phyloP scores from a whole-genome alignment of 148 eudicot species.

The Arbutus unedo region DNA sequence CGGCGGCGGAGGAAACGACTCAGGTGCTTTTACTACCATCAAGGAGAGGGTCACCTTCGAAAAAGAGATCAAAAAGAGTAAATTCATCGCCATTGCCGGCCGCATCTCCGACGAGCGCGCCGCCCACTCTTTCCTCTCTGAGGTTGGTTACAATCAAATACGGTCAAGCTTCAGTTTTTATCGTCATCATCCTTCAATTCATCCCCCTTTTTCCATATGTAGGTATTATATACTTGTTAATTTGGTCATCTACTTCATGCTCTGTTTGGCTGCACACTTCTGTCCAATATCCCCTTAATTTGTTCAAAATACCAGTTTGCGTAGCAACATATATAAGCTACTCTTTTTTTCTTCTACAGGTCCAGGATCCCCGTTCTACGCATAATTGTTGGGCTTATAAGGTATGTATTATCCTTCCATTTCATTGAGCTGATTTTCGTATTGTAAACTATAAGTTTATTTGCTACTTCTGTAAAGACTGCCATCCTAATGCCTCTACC shows the following conservation, averaged over 20 bases:
- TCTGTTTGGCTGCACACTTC: conserved; percentile 4
- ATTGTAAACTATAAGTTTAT: not conserved
- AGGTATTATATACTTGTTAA: not conserved
- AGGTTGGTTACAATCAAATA: conserved; percentile 33
- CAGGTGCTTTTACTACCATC: conserved; percentile 64
- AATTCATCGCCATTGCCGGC: conserved; percentile 80
- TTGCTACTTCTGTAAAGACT: not conserved
- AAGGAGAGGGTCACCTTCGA: conserved; percentile 48
- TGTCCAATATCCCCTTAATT: not conserved
- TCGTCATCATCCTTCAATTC: not conserved
- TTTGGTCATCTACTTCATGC: not conserved
- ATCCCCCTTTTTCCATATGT: conserved; percentile 41
- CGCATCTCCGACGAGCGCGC: conserved; percentile 64
- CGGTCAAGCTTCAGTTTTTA: too few relatives aligned
- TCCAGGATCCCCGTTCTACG: conserved; percentile 65
- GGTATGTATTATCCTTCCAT: conserved; percentile 37
- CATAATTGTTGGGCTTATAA: conserved; percentile 98
- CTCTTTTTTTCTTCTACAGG: conserved; percentile 34
- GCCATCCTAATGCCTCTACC: not conserved
- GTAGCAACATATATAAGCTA: not conserved
- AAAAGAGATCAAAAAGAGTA: conserved; percentile 84
- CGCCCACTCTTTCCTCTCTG: conserved; percentile 62
- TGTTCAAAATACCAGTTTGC: not conserved
- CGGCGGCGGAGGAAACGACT: conserved; percentile 13
- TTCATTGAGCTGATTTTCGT: not conserved